phyloP scores from a whole-genome alignment of 352 stramenopile genomes.

The Phytophthora uliginosa region DNA sequence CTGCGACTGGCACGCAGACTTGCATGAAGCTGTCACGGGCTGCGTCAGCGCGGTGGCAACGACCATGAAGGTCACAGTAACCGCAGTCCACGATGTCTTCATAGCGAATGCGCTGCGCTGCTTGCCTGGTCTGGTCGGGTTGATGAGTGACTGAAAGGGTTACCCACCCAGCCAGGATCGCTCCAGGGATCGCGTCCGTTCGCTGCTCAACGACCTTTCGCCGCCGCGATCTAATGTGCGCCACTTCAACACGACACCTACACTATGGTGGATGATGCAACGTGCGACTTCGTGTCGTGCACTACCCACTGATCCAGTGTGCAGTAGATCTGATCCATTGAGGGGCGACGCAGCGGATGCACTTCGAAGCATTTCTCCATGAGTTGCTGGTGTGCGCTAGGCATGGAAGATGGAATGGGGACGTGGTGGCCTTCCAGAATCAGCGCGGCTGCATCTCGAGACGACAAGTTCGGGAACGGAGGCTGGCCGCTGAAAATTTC shows the following conservation, averaged over 20 bases:
- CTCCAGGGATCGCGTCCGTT: conserved; percentile 16
- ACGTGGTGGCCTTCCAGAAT: conserved; percentile 78
- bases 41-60: conserved; percentile 13
- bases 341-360: conserved; percentile 63
- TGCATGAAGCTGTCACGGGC: conserved; percentile 27
- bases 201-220: conserved; percentile 14
- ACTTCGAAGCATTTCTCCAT: conserved; percentile 75
- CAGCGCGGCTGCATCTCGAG: conserved; percentile 63
- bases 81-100: conserved; percentile 39
- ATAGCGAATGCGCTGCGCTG: conserved; percentile 17
- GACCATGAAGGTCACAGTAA: conserved; percentile 24
- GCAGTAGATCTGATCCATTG: conserved; percentile 74
- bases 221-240: conserved; percentile 35
- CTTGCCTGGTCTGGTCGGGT: conserved; percentile 6
- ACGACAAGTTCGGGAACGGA: conserved; percentile 65
- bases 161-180: conserved; percentile 15
- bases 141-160: conserved; percentile 19
- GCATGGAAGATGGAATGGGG: conserved; percentile 55
- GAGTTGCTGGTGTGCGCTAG: conserved; percentile 50
- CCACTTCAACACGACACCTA: conserved; percentile 19
- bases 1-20: conserved; percentile 49
- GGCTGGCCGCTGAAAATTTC: conserved; percentile 75
- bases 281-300: conserved; percentile 52
- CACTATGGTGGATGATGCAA: conserved; percentile 4
- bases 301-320: conserved; percentile 72